These are phyloP conservation scores for Lolium perenne DNA, from an alignment of 176 grass and related monocot genomes.

Conservation along the genomic window DNA sequence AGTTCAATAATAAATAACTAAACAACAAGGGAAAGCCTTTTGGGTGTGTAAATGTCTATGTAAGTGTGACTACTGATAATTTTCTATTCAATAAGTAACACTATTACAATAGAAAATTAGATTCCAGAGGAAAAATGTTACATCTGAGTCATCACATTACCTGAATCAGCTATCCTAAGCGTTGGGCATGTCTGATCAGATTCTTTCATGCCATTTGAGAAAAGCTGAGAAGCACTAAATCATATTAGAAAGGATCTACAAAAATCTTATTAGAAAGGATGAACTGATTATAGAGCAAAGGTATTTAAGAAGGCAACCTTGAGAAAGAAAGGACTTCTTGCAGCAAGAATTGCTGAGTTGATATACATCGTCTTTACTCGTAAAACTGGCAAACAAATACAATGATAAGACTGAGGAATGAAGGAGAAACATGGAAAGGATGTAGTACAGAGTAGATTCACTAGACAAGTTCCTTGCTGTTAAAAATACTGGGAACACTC, in stretches of 20 bases:
- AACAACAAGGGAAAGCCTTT: not conserved
- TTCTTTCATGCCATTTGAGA: conserved; percentile 99
- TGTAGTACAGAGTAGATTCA: not conserved
- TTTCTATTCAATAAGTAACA: not conserved
- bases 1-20: not conserved
- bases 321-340: conserved; percentile 96
- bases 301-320: conserved; percentile 61
- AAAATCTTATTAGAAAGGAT: conserved; percentile 32
- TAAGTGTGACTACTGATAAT: not conserved
- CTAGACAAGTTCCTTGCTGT: too few species aligned
- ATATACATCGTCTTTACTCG: conserved; percentile 84
- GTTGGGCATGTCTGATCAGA: conserved; percentile 75
- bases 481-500: too few species aligned
- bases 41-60: not conserved
- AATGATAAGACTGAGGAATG: conserved; percentile 4
- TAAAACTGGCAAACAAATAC: conserved; percentile 46
- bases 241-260: too few species aligned
- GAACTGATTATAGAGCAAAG: conserved; percentile 18
- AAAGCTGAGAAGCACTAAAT: conserved; percentile 63
- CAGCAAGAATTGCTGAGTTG: conserved; percentile 95
- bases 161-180: conserved; percentile 12
- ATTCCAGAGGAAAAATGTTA: not conserved
- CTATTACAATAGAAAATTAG: not conserved
- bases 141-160: not conserved
- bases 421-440: not conserved